A percentile compares a stretch with the other conserved stretches of the same genome.
Conservation (phyloP, 352 stramenopile species). For the Thalassiosira exigua region DNA sequence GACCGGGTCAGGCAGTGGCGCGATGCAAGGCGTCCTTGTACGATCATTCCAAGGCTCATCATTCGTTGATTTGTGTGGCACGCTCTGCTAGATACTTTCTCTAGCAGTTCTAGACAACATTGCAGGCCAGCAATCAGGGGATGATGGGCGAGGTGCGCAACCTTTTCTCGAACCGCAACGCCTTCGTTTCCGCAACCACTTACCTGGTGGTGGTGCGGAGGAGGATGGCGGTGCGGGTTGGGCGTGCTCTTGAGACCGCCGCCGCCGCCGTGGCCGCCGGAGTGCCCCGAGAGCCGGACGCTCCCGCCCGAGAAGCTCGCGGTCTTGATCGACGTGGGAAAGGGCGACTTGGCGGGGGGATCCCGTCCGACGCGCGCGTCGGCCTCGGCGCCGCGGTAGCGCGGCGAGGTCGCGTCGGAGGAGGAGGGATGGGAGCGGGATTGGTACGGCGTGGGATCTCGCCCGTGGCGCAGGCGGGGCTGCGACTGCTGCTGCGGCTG, state of each 20-base stretch:
- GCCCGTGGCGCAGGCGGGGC: not conserved
- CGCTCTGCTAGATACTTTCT: no score
- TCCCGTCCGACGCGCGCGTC: conserved; percentile 30
- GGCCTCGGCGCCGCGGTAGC: conserved; percentile 7
- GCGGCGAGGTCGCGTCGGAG: not conserved
- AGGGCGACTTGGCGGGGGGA: conserved; percentile 45
- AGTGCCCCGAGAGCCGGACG: no score
- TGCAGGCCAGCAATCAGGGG: no score
- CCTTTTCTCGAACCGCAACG: no score
- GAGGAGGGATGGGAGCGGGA: conserved; percentile 9
- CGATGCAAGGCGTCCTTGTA: no score
- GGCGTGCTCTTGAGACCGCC: conserved; percentile 14
- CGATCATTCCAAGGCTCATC: no score
- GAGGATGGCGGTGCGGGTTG: conserved; percentile 7
- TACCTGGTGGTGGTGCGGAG: no score
- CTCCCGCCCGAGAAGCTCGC: not conserved
- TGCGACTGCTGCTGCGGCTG: not conserved
- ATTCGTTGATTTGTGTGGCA: no score
- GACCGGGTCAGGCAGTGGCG: no score
- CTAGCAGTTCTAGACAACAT: no score
- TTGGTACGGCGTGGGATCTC: conserved; percentile 47
- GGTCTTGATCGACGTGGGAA: not conserved
- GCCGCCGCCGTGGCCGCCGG: not conserved
- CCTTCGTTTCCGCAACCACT: no score
- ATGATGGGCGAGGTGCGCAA: no score